Evolutionary conservation across 176 grass and related monocot species (phyloP).

Genomic region (Oryza australiensis): DNA sequence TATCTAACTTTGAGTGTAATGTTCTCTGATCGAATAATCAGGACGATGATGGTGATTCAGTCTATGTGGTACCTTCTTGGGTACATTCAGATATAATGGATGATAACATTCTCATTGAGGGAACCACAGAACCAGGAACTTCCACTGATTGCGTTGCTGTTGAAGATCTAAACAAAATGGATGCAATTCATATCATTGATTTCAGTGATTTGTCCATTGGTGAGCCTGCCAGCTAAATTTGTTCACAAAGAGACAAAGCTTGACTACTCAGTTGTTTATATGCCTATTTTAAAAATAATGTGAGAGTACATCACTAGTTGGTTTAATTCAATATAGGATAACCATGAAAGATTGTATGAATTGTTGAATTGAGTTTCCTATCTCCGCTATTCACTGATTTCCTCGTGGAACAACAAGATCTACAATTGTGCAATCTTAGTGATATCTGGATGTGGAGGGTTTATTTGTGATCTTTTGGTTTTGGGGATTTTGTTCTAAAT

Average conservation of each 20-base stretch:
- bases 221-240: conserved; percentile 39
- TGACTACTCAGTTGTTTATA: not conserved
- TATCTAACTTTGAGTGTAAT: conserved; percentile 23
- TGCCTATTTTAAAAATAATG: not conserved
- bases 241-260: conserved; percentile 7
- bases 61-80: conserved; percentile 66
- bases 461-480: not conserved
- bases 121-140: conserved; percentile 28
- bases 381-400: too few relatives aligned
- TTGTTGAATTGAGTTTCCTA: too few relatives aligned
- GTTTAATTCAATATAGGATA: conserved; percentile 18
- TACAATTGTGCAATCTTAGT: not conserved
- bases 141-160: conserved; percentile 33
- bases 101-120: conserved; percentile 84
- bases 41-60: conserved; percentile 44
- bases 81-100: conserved; percentile 99
- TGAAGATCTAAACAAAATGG: conserved; percentile 46
- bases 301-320: not conserved
- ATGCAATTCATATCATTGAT: conserved; percentile 87
- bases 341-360: not conserved
- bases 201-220: conserved; percentile 87
- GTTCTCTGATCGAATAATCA: conserved; percentile 49
- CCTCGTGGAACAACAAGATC: not conserved
- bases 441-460: not conserved
- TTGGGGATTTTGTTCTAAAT: not conserved